These are phyloP conservation scores for Datisca glomerata DNA, from an alignment of 306 rosid genomes.

Conservation along the genomic window DNA sequence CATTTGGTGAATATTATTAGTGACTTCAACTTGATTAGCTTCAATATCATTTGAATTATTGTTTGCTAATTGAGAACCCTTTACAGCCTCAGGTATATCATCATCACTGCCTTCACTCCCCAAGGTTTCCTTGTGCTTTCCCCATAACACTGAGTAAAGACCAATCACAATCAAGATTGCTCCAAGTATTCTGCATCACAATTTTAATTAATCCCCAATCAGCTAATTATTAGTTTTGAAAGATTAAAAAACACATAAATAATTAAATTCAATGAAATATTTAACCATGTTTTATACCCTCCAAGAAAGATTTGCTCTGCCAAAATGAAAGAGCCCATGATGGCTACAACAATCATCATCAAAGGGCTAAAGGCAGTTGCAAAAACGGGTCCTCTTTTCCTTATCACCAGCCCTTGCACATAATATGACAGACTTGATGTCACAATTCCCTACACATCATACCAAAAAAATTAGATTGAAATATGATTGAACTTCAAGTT, in stretches of 20 bases:
- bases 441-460: constrained; percentile 47
- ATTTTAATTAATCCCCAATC: too few species aligned
- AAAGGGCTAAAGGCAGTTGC: constrained; percentile 93
- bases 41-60: neutral
- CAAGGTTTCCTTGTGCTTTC: constrained; percentile 55
- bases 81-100: constrained; percentile 44
- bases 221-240: neutral
- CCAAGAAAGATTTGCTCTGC: constrained; percentile 72
- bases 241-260: neutral
- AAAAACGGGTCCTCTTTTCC: constrained; percentile 76
- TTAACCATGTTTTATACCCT: constrained; percentile 62
- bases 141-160: constrained; percentile 76
- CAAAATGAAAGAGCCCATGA: constrained; percentile 67
- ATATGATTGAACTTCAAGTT: neutral
- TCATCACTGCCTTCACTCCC: constrained; percentile 20
- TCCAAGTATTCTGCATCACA: constrained; percentile 63
- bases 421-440: constrained; percentile 72
- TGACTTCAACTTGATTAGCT: neutral
- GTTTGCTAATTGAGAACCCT: constrained; percentile 9
- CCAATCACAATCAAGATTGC: constrained; percentile 53
- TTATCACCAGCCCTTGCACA: constrained; percentile 77
- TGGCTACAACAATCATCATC: constrained; percentile 83
- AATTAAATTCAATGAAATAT: too few species aligned
- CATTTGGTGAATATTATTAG: too few species aligned
- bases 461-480: neutral